Base-by-base conservation (phyloP, 2,329 filamentous ascomycete species). In the Exserohilum rostratum region DNA sequence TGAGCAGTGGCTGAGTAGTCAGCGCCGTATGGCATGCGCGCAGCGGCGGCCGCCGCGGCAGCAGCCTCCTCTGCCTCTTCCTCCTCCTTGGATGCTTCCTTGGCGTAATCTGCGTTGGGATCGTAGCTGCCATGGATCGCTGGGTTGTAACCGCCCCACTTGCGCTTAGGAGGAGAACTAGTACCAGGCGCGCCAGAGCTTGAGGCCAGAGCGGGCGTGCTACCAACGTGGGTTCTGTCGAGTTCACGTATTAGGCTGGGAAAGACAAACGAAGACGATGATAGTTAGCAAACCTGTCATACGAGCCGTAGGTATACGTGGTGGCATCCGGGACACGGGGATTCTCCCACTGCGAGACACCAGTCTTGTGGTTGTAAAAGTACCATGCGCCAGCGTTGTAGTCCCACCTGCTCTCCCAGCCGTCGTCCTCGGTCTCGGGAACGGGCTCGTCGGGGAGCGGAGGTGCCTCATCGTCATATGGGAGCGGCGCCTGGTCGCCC, bases 41-140 rank as follows among this genome's bases (percentile, higher is more conserved):
- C 54, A 13, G 76, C 72, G 17, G 65, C 66, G 27, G 71, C 46
- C 47, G 68, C 34, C 44, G 68, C 59, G 27, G 71, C 46, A 47
- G 68, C 34, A 45, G 68, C 59, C 51, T 68, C 60, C 46, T 69
- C 68, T 18, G 61, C 60, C 27, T 70, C 65, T 46, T 79, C 73
- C 39, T 74, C 68, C 38, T 74, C 76, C 18, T 79, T 72, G 61
- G 84, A 49, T 3, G 71, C 69, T 53, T 68, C 66, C 44, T 56
- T 81, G 10, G 95, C 93, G 73, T 99, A 99, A 79, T 92, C 90
- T n/a, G 95, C 93, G 56, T 88, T 95, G 3, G 93, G 92, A 69
- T 99, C 95, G 79, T 97, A 99, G 78, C 93, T 90, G 65, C 95
- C 95, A 74, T 99, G 95, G 40, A 99, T 93, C 20, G 91, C 90